A percentile compares a stretch with the other conserved stretches of the same genome.
phyloP scores from a whole-genome alignment of 495 filamentous ascomycete species.

The Neurospora sp. region DNA sequence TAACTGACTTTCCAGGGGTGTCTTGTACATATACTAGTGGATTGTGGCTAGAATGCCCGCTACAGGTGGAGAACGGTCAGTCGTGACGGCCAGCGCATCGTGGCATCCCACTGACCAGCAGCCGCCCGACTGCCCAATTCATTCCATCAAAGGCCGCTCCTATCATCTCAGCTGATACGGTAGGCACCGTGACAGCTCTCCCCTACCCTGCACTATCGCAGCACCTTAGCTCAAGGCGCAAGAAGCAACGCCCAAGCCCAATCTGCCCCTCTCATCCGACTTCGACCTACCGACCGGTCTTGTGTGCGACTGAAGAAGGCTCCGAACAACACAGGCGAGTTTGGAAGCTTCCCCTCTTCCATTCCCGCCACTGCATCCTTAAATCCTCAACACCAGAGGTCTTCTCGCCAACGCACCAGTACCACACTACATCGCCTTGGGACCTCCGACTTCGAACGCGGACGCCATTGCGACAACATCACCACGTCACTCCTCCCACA shows the following conservation, averaged over 20 bases:
- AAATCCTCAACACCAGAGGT: not conserved
- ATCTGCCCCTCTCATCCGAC: not conserved
- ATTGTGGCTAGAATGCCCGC: not conserved
- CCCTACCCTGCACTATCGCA: not conserved
- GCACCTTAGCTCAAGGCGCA: not conserved
- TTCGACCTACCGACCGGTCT: not conserved
- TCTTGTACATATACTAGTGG: not conserved
- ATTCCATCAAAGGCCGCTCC: not conserved
- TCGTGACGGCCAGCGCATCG: not conserved
- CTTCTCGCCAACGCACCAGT: not conserved
- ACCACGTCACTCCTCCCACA: not conserved
- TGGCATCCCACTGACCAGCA: not conserved
- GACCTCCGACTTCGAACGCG: not conserved
- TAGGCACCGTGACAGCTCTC: not conserved
- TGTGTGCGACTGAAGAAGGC: not conserved
- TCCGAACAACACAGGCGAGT: not conserved
- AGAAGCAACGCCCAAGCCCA: not conserved
- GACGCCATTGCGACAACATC: not conserved
- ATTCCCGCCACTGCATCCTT: not conserved
- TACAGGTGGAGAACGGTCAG: not conserved
- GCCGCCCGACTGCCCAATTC: not conserved
- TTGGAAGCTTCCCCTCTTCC: not conserved
- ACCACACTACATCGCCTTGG: not conserved
- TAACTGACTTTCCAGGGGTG: not conserved
- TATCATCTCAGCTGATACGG: not conserved